phyloP scores from a whole-genome alignment of 345 rosid genomes.

The Brassica carinata region DNA sequence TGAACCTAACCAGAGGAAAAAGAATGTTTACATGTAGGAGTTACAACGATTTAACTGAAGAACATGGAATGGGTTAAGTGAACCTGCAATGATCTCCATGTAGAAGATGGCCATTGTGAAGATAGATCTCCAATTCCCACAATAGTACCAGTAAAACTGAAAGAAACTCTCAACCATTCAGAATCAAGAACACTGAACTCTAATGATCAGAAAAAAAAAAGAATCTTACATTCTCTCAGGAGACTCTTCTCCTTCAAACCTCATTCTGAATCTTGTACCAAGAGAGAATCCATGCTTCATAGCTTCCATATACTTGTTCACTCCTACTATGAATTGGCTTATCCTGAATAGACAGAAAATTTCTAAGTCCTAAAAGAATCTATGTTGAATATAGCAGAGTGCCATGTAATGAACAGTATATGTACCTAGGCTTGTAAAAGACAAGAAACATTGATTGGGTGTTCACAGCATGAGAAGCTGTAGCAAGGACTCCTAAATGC shows the following conservation, averaged over 20 bases:
- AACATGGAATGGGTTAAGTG: neutral
- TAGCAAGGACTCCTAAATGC: constrained; percentile 87
- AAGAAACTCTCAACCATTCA: neutral
- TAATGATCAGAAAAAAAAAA: neutral
- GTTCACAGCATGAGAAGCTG: constrained; percentile 70
- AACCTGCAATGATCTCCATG: constrained; percentile 86
- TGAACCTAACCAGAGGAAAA: constrained; percentile 26
- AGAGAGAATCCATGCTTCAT: constrained; percentile 54
- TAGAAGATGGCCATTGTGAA: constrained; percentile 64
- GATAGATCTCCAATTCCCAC: constrained; percentile 70
- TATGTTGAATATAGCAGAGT: neutral
- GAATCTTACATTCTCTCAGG: constrained; percentile 64
- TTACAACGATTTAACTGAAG: neutral
- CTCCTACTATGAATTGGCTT: constrained; percentile 69
- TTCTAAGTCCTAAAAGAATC: neutral
- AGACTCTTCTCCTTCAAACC: constrained; percentile 82
- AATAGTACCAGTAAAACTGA: constrained; percentile 77
- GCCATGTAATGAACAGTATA: constrained; percentile 39
- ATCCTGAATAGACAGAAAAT: constrained; percentile 44
- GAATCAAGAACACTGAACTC: constrained; percentile 2
- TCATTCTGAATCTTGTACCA: constrained; percentile 75
- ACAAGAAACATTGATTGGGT: constrained; percentile 64
- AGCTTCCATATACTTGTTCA: constrained; percentile 66
- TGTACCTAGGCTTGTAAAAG: constrained; percentile 78
- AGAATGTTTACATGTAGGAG: neutral